phyloP scores from a whole-genome alignment of 2,329 filamentous ascomycete species.

The Intubia oerlemansii region DNA sequence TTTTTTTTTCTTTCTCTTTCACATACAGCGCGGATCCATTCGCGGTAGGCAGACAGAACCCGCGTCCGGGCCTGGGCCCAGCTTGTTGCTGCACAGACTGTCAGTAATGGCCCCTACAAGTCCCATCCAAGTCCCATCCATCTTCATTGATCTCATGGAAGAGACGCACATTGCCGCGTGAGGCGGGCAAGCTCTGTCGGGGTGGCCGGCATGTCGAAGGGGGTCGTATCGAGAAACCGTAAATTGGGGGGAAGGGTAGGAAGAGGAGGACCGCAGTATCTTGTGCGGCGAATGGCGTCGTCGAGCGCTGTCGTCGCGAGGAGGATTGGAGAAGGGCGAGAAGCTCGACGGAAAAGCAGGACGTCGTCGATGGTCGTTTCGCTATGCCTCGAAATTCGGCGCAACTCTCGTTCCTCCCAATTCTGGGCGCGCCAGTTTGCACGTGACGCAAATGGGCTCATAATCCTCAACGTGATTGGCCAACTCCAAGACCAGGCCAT shows the following conservation, averaged over 20 bases:
- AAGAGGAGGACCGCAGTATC: no score
- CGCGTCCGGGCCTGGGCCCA: slow-evolving; percentile 74
- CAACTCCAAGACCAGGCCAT: no score
- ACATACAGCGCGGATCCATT: slow-evolving; percentile 92
- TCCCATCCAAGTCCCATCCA: no score
- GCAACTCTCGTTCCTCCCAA: no score
- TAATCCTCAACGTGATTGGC: slow-evolving; percentile 2
- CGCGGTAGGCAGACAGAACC: slow-evolving; percentile 75
- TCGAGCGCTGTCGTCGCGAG: background rate
- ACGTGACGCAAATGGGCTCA: slow-evolving; percentile 1
- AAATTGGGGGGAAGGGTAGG: no score
- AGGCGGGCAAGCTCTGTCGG: slow-evolving; percentile 77
- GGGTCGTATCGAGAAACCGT: no score
- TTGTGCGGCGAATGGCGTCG: background rate
- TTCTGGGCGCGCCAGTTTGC: no score
- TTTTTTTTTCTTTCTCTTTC: background rate
- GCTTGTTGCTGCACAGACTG: slow-evolving; percentile 56
- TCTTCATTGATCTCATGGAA: slow-evolving; percentile 7
- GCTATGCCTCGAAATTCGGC: no score
- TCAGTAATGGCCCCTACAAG: no score
- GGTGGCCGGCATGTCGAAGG: slow-evolving; percentile 75
- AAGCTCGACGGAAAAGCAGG: no score
- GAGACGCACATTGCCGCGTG: slow-evolving; percentile 50
- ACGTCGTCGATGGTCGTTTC: no score
- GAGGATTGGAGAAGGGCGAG: no score